These are phyloP conservation scores for Evernia prunastri DNA, from an alignment of 495 filamentous ascomycete genomes.

Conservation along the genomic window DNA sequence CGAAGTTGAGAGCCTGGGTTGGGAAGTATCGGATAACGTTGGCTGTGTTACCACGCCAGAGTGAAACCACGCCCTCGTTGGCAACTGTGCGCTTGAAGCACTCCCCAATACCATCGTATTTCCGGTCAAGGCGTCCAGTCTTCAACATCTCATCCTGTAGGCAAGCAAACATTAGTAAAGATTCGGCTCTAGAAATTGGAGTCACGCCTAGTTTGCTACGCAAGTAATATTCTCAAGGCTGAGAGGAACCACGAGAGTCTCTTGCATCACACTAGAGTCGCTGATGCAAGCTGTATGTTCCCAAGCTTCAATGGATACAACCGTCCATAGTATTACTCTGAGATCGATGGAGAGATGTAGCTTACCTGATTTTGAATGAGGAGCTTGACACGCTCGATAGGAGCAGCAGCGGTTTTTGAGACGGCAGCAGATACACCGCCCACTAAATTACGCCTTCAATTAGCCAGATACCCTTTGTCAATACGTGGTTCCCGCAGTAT, in stretches of 20 bases:
- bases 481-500: neutral
- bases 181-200: neutral
- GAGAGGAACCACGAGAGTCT: neutral
- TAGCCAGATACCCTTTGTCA: slow-evolving; percentile 25
- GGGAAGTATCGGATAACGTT: slow-evolving; percentile 99
- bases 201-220: neutral
- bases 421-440: slow-evolving; percentile 99
- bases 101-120: slow-evolving; percentile 88
- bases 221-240: neutral
- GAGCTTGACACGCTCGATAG: slow-evolving; percentile 99
- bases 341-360: neutral
- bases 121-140: slow-evolving; percentile 93
- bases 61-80: slow-evolving; percentile 71
- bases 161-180: slow-evolving; percentile 22
- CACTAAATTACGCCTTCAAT: slow-evolving; percentile 52
- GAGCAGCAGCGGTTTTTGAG: slow-evolving; percentile 99
- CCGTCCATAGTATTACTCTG: neutral
- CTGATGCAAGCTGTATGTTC: neutral
- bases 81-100: slow-evolving; percentile 87
- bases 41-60: slow-evolving; percentile 99
- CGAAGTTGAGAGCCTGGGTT: slow-evolving; percentile 99
- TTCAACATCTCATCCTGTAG: slow-evolving; percentile 98
- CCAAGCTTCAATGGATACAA: neutral
- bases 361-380: slow-evolving; percentile 99
- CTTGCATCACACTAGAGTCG: neutral